phyloP scores from a whole-genome alignment of 2,329 filamentous ascomycete species.

The Claviceps fusiformis region DNA sequence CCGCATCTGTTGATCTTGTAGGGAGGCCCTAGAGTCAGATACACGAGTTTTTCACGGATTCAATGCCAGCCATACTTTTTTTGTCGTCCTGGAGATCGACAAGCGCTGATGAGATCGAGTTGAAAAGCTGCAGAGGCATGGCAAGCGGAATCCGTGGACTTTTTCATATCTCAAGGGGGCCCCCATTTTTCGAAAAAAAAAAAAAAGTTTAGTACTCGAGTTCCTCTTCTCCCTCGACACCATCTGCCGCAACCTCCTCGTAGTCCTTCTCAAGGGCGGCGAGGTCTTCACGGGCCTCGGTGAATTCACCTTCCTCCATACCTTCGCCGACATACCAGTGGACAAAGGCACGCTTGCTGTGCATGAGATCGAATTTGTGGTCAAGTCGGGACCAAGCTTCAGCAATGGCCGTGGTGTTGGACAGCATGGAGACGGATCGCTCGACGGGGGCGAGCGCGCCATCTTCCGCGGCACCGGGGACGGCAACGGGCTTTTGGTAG shows the following conservation, averaged over 20 bases:
- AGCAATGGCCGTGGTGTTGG: slow-evolving; percentile 62
- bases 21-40: too few species aligned
- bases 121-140: not conserved
- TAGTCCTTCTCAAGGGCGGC: slow-evolving; percentile 79
- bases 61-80: too few species aligned
- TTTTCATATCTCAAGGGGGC: not conserved
- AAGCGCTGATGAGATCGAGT: too few species aligned
- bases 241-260: slow-evolving; percentile 70
- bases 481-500: slow-evolving; percentile 53
- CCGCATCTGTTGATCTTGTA: too few species aligned
- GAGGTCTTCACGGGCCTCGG: slow-evolving; percentile 73
- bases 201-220: slow-evolving; percentile 57
- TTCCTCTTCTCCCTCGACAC: slow-evolving; percentile 47
- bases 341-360: slow-evolving; percentile 63
- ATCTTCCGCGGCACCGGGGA: slow-evolving; percentile 38
- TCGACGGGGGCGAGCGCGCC: slow-evolving; percentile 49
- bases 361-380: slow-evolving; percentile 68
- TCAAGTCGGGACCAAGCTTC: slow-evolving; percentile 61
- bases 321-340: slow-evolving; percentile 79
- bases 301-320: slow-evolving; percentile 88
- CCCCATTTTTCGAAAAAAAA: not conserved
- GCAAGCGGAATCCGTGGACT: not conserved
- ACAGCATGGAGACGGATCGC: slow-evolving; percentile 56
- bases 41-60: too few species aligned
- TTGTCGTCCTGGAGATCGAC: too few species aligned